Evolutionary conservation across 2,329 filamentous ascomycete species (phyloP).

Genomic region (Clarireedia paspali): DNA sequence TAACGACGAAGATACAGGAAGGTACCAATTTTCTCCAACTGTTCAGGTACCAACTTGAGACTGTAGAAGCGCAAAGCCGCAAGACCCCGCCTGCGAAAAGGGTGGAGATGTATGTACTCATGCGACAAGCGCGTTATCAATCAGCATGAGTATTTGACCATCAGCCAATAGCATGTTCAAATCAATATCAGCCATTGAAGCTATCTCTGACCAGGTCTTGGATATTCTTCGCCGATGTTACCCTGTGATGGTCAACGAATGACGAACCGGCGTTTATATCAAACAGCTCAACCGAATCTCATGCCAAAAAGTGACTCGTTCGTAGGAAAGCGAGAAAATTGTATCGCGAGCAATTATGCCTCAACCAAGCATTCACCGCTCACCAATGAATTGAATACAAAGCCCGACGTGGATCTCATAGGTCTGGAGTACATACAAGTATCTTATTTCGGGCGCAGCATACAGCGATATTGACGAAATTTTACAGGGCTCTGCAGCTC

Average conservation of each 20-base stretch:
- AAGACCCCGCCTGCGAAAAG: not conserved
- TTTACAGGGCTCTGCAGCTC: constrained; percentile 3
- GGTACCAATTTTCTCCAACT: not conserved
- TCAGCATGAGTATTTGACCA: not conserved
- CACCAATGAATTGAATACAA: constrained; percentile 18
- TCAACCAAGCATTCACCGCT: constrained; percentile 15
- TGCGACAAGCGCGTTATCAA: constrained; percentile 21
- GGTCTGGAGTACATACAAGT: constrained; percentile 13
- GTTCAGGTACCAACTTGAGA: not conserved
- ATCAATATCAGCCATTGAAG: not conserved
- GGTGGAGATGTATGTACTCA: not conserved
- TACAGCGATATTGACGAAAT: constrained; percentile 11
- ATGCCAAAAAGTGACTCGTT: constrained; percentile 4
- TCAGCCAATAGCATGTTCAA: not conserved
- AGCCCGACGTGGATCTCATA: constrained; percentile 17
- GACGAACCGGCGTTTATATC: constrained; percentile 20
- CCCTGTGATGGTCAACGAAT: constrained; percentile 24
- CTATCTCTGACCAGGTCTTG: not conserved
- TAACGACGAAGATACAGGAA: not conserved
- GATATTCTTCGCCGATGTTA: not conserved
- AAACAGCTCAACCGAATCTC: constrained; percentile 2
- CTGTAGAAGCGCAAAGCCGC: not conserved
- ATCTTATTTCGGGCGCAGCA: constrained; percentile 6
- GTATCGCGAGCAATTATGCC: constrained; percentile 15
- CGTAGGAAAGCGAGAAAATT: not conserved